These are phyloP conservation scores for Triticum aestivum DNA, from an alignment of 176 grass and related monocot genomes.

Conservation along the genomic window IWGSC_CS_RefSeq_v2.1 NC_057798.1:71619595-71620094, in stretches of 20 bases:
- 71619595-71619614: neutral
- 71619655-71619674: too few species aligned
- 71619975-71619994: neutral
- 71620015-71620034: neutral
- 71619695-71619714: neutral
- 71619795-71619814: conserved; percentile 53
- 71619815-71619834: conserved; percentile 46
- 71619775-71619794: conserved; percentile 55
- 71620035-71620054: neutral
- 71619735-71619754: conserved; percentile 14
- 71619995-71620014: neutral
- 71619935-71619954: neutral
- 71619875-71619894: conserved; percentile 49
- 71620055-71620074: neutral
- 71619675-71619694: too few species aligned
- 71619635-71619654: too few species aligned
- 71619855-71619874: conserved; percentile 36
- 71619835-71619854: conserved; percentile 50
- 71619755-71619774: conserved; percentile 58
- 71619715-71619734: conserved; percentile 13
- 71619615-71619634: neutral
- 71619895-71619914: neutral
- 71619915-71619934: neutral
- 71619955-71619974: neutral
- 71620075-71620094: neutral